Percentiles rank a stretch among this genome's conserved stretches.
Conservation (phyloP, 805 yeast species). For the Candida sanyiensis region DNA sequence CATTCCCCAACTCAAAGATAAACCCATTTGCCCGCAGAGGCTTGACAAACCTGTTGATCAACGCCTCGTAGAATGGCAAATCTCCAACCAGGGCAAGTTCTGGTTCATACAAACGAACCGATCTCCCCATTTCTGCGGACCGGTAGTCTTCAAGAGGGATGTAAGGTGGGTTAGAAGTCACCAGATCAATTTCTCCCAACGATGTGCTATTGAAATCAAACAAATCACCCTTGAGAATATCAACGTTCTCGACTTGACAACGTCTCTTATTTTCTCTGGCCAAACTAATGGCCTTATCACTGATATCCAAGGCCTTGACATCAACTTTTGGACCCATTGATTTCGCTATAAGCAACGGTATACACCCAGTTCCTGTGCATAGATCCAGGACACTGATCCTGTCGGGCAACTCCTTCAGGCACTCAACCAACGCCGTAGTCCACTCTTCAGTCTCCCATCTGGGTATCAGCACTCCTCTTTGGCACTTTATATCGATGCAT, state of each 20-base stretch:
- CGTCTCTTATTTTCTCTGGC: conserved; percentile 39
- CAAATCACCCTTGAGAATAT: conserved; percentile 9
- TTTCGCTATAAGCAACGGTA: conserved; percentile 49
- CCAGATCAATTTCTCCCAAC: conserved; percentile 36
- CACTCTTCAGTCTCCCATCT: conserved; percentile 96
- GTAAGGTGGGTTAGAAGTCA: conserved; percentile 92
- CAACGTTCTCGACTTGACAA: conserved; percentile 11
- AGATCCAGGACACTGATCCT: conserved; percentile 47
- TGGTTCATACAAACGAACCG: conserved; percentile 77
- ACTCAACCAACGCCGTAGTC: conserved; percentile 41
- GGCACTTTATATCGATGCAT: conserved; percentile 50
- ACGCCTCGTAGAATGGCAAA: conserved; percentile 57
- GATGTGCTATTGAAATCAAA: conserved; percentile 1
- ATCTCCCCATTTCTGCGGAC: conserved; percentile 41
- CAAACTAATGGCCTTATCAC: conserved; percentile 22
- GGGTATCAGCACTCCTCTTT: conserved; percentile 72
- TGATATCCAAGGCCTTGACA: conserved; percentile 36
- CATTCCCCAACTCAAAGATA: conserved; percentile 72
- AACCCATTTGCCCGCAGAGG: conserved; percentile 46
- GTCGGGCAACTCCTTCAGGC: conserved; percentile 7
- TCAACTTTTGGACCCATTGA: conserved; percentile 54
- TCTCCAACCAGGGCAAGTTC: conserved; percentile 73
- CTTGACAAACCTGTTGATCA: conserved; percentile 41
- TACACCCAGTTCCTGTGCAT: conserved; percentile 89
- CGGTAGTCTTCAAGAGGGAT: conserved; percentile 46